A percentile compares a stretch with the other conserved stretches of the same genome.
phyloP scores from a whole-genome alignment of 2,329 filamentous ascomycete species.

The Sarocladium brachiariae region DNA sequence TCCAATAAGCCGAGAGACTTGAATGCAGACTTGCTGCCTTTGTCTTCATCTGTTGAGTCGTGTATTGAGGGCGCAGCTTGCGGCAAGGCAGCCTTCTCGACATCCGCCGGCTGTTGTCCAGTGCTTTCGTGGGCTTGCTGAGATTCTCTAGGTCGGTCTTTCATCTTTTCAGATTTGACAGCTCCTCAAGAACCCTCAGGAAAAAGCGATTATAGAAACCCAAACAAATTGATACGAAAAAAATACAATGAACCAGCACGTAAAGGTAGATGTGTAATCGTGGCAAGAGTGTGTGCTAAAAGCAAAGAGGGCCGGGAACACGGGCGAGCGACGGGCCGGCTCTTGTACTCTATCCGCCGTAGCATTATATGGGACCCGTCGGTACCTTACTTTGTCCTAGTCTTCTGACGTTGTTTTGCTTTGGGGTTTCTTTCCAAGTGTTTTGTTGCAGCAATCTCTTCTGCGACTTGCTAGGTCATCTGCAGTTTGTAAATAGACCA shows the following conservation, averaged over 20 bases:
- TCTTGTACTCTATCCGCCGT: not conserved
- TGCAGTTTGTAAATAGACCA: not conserved
- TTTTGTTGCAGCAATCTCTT: too few relatives aligned
- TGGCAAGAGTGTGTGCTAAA: not conserved
- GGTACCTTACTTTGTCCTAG: not conserved
- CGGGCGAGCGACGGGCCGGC: not conserved
- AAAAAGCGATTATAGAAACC: too few relatives aligned
- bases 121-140: too few relatives aligned
- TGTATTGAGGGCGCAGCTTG: conserved; percentile 12
- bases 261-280: not conserved
- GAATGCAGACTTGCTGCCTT: conserved; percentile 32
- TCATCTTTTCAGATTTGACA: too few relatives aligned
- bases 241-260: too few relatives aligned
- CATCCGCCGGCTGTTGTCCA: not conserved
- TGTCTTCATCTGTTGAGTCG: not conserved
- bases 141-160: too few relatives aligned
- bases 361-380: not conserved
- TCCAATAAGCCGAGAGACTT: conserved; percentile 54
- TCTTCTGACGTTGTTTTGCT: not conserved
- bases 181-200: too few relatives aligned
- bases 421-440: too few relatives aligned
- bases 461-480: too few relatives aligned
- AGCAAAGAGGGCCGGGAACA: not conserved
- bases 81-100: not conserved
- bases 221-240: too few relatives aligned